phyloP scores from a whole-genome alignment of 2,329 filamentous ascomycete genomes.

The Gremmenia infestans region DNA sequence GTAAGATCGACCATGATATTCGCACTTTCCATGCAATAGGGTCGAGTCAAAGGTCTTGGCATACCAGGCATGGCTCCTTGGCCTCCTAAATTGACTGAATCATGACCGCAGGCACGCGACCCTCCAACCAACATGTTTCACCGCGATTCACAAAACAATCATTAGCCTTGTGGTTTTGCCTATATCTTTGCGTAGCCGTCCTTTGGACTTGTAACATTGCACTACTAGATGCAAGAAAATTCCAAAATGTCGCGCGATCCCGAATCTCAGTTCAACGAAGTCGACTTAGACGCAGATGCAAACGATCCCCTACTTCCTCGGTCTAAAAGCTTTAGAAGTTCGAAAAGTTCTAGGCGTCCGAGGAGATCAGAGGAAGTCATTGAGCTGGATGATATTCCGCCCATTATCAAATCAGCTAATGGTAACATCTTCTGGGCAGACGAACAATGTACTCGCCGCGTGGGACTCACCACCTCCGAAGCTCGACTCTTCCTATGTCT shows the following conservation, averaged over 20 bases:
- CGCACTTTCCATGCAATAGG: background rate
- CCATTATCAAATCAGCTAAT: constrained; percentile 22
- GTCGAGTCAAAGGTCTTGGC: no score
- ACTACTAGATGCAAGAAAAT: background rate
- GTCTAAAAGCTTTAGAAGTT: background rate
- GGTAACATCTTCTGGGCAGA: constrained; percentile 26
- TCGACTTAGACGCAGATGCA: constrained; percentile 4
- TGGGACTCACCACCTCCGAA: constrained; percentile 21
- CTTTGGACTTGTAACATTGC: constrained; percentile 1
- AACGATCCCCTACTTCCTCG: constrained; percentile 15
- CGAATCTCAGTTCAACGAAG: constrained; percentile 8
- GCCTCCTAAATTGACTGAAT: no score
- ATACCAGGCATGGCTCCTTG: no score
- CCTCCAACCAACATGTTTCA: background rate
- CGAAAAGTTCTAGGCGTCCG: constrained; percentile 1
- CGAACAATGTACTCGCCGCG: constrained; percentile 20
- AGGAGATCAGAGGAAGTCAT: constrained; percentile 10
- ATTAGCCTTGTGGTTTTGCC: background rate
- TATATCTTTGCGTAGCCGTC: background rate
- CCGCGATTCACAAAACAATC: background rate
- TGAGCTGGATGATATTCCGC: constrained; percentile 20
- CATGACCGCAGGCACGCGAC: background rate
- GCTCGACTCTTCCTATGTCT: constrained; percentile 19
- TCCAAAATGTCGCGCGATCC: constrained; percentile 5
- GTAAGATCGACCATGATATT: background rate